These are phyloP conservation scores for Eucalyptus regnans DNA, from an alignment of 345 rosid genomes.

Conservation along the genomic window DNA sequence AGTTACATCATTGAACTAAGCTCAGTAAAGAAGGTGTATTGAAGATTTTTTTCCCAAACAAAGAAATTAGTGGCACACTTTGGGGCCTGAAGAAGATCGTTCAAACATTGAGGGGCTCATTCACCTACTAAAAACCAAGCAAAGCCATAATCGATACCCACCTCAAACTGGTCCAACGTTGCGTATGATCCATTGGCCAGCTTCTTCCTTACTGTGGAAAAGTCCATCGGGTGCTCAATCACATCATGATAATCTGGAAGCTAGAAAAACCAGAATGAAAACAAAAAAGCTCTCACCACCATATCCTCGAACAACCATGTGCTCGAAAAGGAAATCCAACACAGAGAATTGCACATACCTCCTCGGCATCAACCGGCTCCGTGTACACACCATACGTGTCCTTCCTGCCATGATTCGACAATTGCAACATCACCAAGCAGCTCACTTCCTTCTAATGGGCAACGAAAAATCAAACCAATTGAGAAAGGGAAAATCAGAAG, in stretches of 20 bases:
- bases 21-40: not conserved
- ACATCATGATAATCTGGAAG: conserved; percentile 84
- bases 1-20: not conserved
- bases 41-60: not conserved
- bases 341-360: conserved; percentile 29
- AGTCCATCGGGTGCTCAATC: conserved; percentile 82
- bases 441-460: not conserved
- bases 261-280: conserved; percentile 16
- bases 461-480: not conserved
- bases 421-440: conserved; percentile 1
- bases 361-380: conserved; percentile 92
- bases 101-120: not conserved
- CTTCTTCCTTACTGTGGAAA: conserved; percentile 71
- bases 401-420: conserved; percentile 53
- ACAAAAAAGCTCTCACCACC: not conserved
- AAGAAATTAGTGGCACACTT: not conserved
- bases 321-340: not conserved
- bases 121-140: not conserved
- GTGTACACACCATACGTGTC: conserved; percentile 92
- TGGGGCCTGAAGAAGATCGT: not conserved
- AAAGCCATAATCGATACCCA: conserved; percentile 2
- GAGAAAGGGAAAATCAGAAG: not conserved
- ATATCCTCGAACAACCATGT: not conserved
- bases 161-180: conserved; percentile 69
- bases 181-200: conserved; percentile 58